Conservation (phyloP, 805 yeast genomes). For the Sugiyamaella boreocaroliniensis region DNA sequence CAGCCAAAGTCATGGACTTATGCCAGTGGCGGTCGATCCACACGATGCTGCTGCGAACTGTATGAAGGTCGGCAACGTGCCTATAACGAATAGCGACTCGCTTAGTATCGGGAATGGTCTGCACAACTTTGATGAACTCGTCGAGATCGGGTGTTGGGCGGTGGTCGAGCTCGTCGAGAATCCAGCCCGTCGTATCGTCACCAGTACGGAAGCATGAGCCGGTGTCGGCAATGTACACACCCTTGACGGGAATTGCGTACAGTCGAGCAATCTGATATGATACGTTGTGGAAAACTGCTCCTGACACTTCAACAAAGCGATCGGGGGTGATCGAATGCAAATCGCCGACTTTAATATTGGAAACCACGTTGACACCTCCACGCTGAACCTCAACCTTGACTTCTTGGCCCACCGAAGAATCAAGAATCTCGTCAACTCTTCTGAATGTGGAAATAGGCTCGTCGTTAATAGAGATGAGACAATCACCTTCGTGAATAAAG, state of each 20-base stretch:
- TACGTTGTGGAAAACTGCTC: slow-evolving; percentile 78
- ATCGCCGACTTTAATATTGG: slow-evolving; percentile 57
- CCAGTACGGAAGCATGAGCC: slow-evolving; percentile 58
- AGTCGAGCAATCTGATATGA: slow-evolving; percentile 86
- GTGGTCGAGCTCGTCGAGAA: slow-evolving; percentile 72
- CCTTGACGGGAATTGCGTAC: slow-evolving; percentile 75
- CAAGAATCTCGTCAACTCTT: slow-evolving; percentile 77
- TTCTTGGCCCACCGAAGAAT: slow-evolving; percentile 54
- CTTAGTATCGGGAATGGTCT: slow-evolving; percentile 64
- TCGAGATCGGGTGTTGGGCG: slow-evolving; percentile 67
- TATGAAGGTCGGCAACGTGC: slow-evolving; percentile 74
- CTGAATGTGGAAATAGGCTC: slow-evolving; percentile 60
- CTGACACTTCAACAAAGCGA: slow-evolving; percentile 73
- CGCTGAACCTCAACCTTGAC: slow-evolving; percentile 60
- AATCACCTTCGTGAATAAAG: slow-evolving; percentile 76
- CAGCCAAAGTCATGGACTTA: slow-evolving; percentile 60
- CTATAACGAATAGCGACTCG: slow-evolving; percentile 66
- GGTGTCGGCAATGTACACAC: slow-evolving; percentile 74
- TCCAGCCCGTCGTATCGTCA: slow-evolving; percentile 65
- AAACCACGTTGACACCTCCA: slow-evolving; percentile 55
- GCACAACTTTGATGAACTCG: slow-evolving; percentile 71
- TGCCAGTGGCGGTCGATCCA: slow-evolving; percentile 84
- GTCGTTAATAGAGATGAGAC: slow-evolving; percentile 66
- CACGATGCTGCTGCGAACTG: slow-evolving; percentile 58
- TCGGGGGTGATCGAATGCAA: slow-evolving; percentile 78